These are phyloP conservation scores for Arachnomyces sp. DNA, from an alignment of 2,329 filamentous ascomycete species.

Conservation along the genomic window DNA sequence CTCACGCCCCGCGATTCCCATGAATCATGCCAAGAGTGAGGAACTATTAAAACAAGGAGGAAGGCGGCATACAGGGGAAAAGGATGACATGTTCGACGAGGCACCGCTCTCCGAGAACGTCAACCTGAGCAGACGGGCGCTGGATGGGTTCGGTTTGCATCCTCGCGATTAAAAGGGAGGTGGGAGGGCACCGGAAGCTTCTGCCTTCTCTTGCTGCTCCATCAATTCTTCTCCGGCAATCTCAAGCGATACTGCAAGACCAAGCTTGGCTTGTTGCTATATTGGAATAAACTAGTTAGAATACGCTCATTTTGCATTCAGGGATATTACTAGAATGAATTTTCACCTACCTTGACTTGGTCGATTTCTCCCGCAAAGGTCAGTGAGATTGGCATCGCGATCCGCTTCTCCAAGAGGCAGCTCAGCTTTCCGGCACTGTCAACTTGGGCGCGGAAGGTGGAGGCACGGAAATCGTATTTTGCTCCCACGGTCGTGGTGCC, in stretches of 20 bases:
- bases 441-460: slow-evolving; percentile 89
- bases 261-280: slow-evolving; percentile 91
- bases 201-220: slow-evolving; percentile 64
- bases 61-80: slow-evolving; percentile 24
- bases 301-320: neutral
- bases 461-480: slow-evolving; percentile 97
- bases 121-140: slow-evolving; percentile 6
- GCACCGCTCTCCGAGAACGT: slow-evolving; percentile 5
- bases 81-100: neutral
- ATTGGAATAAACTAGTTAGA: slow-evolving; percentile 11
- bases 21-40: slow-evolving; percentile 28
- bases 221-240: slow-evolving; percentile 76
- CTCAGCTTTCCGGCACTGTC: slow-evolving; percentile 92
- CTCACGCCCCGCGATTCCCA: slow-evolving; percentile 26
- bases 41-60: slow-evolving; percentile 38
- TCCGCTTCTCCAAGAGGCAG: slow-evolving; percentile 89
- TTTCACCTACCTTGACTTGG: slow-evolving; percentile 72
- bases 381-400: slow-evolving; percentile 84
- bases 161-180: slow-evolving; percentile 41
- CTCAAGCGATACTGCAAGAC: slow-evolving; percentile 88
- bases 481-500: slow-evolving; percentile 85
- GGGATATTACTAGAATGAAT: slow-evolving; percentile 1
- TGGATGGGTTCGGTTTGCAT: neutral
- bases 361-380: slow-evolving; percentile 96
- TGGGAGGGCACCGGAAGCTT: slow-evolving; percentile 36